These are phyloP conservation scores for Pichia heedii DNA, from an alignment of 805 yeast genomes.

Conservation along the genomic window DNA sequence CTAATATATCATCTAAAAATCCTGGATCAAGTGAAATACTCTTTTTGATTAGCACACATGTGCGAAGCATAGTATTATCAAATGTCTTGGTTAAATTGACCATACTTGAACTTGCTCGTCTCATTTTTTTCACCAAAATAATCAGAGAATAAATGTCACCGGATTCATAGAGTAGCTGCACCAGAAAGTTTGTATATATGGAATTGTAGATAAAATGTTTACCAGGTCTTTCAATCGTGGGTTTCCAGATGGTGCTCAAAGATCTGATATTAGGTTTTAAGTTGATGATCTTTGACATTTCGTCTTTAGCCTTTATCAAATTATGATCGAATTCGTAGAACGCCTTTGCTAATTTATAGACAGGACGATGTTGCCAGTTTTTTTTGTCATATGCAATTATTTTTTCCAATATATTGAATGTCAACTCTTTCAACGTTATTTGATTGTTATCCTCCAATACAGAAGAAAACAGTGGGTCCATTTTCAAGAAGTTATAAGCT, in stretches of 20 bases:
- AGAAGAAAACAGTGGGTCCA: constrained; percentile 27
- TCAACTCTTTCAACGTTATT: constrained; percentile 26
- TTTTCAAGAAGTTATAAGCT: constrained; percentile 34
- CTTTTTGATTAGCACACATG: constrained; percentile 44
- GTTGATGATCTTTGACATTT: constrained; percentile 55
- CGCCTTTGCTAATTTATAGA: constrained; percentile 60
- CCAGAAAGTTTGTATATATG: constrained; percentile 57
- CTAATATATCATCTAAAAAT: constrained; percentile 45
- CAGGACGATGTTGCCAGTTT: constrained; percentile 88
- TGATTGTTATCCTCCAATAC: neutral
- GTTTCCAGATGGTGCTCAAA: constrained; percentile 85
- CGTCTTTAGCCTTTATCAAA: constrained; percentile 45
- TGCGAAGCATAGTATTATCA: constrained; percentile 48
- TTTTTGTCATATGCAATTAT: constrained; percentile 58
- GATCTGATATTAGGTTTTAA: constrained; percentile 61
- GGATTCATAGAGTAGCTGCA: constrained; percentile 43
- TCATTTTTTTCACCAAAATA: constrained; percentile 58
- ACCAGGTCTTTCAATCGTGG: constrained; percentile 87
- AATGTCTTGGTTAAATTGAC: constrained; percentile 52
- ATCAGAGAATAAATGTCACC: constrained; percentile 53
- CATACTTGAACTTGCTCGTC: constrained; percentile 74
- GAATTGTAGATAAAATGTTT: constrained; percentile 76
- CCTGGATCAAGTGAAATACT: constrained; percentile 34
- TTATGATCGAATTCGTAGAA: constrained; percentile 46
- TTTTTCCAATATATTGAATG: constrained; percentile 39